phyloP scores from a whole-genome alignment of 2,329 filamentous ascomycete genomes.

The Daldinia sp. region DNA sequence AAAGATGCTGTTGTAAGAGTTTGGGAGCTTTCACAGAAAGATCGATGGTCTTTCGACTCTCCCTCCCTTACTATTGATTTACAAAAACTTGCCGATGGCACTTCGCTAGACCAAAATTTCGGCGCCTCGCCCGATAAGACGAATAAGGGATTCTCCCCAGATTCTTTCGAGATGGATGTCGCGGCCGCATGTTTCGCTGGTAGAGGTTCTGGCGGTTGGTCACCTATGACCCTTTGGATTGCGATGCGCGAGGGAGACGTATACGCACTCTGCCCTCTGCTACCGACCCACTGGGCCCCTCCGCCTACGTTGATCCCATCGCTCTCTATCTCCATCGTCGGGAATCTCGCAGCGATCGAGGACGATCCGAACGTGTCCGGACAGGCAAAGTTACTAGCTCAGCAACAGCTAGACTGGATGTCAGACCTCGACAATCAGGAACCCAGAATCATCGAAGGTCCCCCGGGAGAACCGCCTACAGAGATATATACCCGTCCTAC shows the following conservation, averaged over 20 bases:
- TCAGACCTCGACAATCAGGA: constrained; percentile 71
- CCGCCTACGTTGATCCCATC: constrained; percentile 80
- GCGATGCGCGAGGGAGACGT: constrained; percentile 95
- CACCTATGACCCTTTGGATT: constrained; percentile 94
- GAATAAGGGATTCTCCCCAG: constrained; percentile 85
- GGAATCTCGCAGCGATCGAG: constrained; percentile 71
- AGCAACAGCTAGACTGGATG: constrained; percentile 74
- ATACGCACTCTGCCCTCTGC: constrained; percentile 89
- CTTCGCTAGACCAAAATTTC: constrained; percentile 83
- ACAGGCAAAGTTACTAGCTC: constrained; percentile 63
- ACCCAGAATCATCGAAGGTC: constrained; percentile 61
- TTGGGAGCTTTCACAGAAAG: constrained; percentile 87
- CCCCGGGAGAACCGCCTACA: constrained; percentile 57
- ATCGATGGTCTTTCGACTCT: constrained; percentile 86
- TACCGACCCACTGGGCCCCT: constrained; percentile 86
- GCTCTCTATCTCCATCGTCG: constrained; percentile 81
- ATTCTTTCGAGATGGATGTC: constrained; percentile 92
- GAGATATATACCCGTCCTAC: constrained; percentile 67
- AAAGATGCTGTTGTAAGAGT: constrained; percentile 86
- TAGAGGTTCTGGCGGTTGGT: constrained; percentile 81
- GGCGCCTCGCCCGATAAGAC: constrained; percentile 76
- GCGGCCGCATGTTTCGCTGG: constrained; percentile 83
- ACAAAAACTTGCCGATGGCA: constrained; percentile 86
- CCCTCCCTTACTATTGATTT: constrained; percentile 86
- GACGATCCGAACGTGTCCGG: constrained; percentile 64